Base-by-base conservation (phyloP, 768 basidiomycete species). In the Rhodosporidiobolus odoratus region DNA sequence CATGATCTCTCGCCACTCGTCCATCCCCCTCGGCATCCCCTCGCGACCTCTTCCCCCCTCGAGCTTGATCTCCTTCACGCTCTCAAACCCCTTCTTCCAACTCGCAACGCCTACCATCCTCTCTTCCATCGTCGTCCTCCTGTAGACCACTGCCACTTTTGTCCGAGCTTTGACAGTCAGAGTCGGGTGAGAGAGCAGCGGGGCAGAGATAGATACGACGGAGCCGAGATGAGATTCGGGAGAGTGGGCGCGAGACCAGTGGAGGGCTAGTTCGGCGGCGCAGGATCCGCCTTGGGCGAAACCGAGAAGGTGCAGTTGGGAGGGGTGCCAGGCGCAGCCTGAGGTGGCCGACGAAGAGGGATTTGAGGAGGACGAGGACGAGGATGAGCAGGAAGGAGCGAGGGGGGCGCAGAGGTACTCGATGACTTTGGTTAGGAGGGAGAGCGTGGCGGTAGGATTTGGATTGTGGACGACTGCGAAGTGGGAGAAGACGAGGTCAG, bases 281-380 rank as follows among this genome's bases (percentile, higher is more conserved):
- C 92, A 84, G 27, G 83, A 87, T 0, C 90, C 93, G 1, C 92
- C 92, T 78, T 96, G 92, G 0, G 85, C 89, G 72, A 91, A 96
- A 4, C 92, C 92, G 66, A 94, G 89, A 56, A 92, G 77, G 77
- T 96, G 92, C 48, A 96, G 88, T n/a, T 84, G 82, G 16, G 84
- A 67, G 0, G 83, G 75, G 10, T 86, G 81, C 92, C 92, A 96
- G 1, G 79, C 72, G 75, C 87, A 89, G 6, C 58, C 50, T 41
- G 41, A 6, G 34, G 3, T 45, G 0, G 41, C 0, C 2, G 62
- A 40, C 0, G 27, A 2, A 1, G 85, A 83, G 9, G 78, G 70
- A 23, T 59, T 93, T 84, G 75, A 89, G 83, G 8, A 81, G 78
- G 63, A 91, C 67, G 57, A 87, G 27, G 27, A 19, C 25, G 63